Percentiles rank a stretch among this genome's conserved stretches.
Conservation (phyloP, 2,329 filamentous ascomycete species). For the Dothistroma pini region DNA sequence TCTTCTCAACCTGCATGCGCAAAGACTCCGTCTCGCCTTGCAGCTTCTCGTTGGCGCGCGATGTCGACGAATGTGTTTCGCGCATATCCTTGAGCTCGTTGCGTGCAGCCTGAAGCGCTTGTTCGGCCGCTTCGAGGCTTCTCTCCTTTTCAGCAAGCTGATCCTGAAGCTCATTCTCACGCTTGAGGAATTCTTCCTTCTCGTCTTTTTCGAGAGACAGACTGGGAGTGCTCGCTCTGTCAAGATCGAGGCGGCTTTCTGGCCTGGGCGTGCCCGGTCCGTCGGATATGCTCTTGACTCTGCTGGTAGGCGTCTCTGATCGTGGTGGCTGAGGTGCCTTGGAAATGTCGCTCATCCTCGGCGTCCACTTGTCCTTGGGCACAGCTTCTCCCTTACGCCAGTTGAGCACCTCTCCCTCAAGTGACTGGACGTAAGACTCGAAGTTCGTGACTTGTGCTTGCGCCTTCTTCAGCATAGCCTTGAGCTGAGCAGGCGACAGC, state of each 20-base stretch:
- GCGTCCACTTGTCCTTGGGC: slow-evolving; percentile 83
- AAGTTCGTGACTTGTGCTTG: slow-evolving; percentile 86
- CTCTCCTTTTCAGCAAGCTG: slow-evolving; percentile 92
- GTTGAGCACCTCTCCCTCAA: slow-evolving; percentile 79
- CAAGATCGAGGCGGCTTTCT: slow-evolving; percentile 63
- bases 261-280: slow-evolving; percentile 52
- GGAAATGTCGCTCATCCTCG: slow-evolving; percentile 53
- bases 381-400: slow-evolving; percentile 89
- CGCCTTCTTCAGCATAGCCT: slow-evolving; percentile 85
- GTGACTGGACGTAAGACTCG: slow-evolving; percentile 74
- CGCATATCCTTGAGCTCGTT: slow-evolving; percentile 83
- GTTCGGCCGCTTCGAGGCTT: slow-evolving; percentile 72
- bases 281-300: slow-evolving; percentile 43
- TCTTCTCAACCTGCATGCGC: slow-evolving; percentile 93
- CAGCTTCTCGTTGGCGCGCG: slow-evolving; percentile 86
- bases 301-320: slow-evolving; percentile 59
- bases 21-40: slow-evolving; percentile 84
- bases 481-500: slow-evolving; percentile 91
- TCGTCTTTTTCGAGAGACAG: slow-evolving; percentile 92
- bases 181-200: slow-evolving; percentile 87
- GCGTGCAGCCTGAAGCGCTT: slow-evolving; percentile 74
- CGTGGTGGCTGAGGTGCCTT: slow-evolving; percentile 45
- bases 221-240: slow-evolving; percentile 82
- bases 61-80: slow-evolving; percentile 76
- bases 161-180: slow-evolving; percentile 96